phyloP scores from a whole-genome alignment of 371 early-diverging fungal species.

The Paraphysoderma sedebokerense region DNA sequence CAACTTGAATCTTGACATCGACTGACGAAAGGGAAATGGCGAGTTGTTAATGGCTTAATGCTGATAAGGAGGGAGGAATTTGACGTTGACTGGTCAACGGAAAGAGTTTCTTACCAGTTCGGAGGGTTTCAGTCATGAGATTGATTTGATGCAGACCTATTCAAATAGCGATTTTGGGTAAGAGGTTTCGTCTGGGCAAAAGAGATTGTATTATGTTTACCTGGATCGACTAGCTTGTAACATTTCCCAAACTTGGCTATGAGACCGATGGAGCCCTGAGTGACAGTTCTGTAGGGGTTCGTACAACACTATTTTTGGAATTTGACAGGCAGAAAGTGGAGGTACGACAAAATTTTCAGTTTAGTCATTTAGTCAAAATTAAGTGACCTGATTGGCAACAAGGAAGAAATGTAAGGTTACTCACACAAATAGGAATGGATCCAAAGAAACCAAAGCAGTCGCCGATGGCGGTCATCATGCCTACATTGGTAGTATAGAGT shows the following conservation, averaged over 20 bases:
- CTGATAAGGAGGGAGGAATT: too few relatives aligned
- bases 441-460: constrained; percentile 22
- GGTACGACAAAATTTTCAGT: not conserved
- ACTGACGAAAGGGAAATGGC: constrained; percentile 11
- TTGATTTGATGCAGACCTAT: constrained; percentile 56
- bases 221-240: constrained; percentile 22
- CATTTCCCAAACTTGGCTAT: constrained; percentile 64
- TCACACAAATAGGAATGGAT: constrained; percentile 29
- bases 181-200: too few relatives aligned
- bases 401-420: not conserved
- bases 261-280: constrained; percentile 48
- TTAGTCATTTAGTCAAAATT: not conserved
- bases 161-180: too few relatives aligned
- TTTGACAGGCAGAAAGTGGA: not conserved
- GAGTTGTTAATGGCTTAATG: too few relatives aligned
- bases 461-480: constrained; percentile 18
- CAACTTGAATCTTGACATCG: constrained; percentile 60
- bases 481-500: too few relatives aligned
- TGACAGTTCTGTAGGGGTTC: constrained; percentile 53
- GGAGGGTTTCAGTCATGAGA: constrained; percentile 43
- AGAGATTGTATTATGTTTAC: too few relatives aligned
- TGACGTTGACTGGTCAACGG: too few relatives aligned
- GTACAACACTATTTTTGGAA: constrained; percentile 28
- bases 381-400: not conserved
- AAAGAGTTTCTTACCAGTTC: not conserved